Percentiles rank a stretch among this genome's conserved stretches.
Evolutionary conservation across 345 rosid genomes (phyloP).

Genomic region (Clausena lansium): DNA sequence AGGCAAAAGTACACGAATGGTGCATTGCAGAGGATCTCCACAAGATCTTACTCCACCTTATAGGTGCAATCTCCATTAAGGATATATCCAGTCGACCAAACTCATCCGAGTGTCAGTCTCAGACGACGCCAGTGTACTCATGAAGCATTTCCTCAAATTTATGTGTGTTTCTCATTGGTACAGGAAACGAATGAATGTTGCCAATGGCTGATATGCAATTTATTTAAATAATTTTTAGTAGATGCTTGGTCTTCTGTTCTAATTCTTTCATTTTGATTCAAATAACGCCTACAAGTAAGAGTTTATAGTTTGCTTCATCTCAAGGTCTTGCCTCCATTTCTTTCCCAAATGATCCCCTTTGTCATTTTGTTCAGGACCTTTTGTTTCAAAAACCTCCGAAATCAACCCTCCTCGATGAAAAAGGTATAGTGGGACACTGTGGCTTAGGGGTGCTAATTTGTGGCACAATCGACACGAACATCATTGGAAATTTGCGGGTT

Average conservation of each 20-base stretch:
- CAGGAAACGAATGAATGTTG: neutral
- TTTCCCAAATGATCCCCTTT: neutral
- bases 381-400: too few species aligned
- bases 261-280: too few species aligned
- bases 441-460: too few species aligned
- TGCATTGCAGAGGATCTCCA: slow-evolving; percentile 57
- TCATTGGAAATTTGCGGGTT: too few species aligned
- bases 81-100: slow-evolving; percentile 15
- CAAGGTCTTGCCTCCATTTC: neutral
- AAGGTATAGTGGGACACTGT: too few species aligned
- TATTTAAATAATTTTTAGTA: neutral
- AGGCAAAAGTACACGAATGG: slow-evolving; percentile 77
- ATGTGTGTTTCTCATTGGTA: neutral
- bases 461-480: too few species aligned
- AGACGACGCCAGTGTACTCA: neutral
- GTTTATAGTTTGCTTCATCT: neutral
- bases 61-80: slow-evolving; percentile 31
- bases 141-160: slow-evolving; percentile 7
- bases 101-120: slow-evolving; percentile 9
- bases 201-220: neutral
- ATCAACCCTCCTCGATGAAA: too few species aligned
- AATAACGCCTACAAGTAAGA: too few species aligned
- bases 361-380: too few species aligned
- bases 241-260: too few species aligned
- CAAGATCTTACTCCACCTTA: slow-evolving; percentile 40